Conservation (phyloP, 345 rosid species). For the Clarkia xantiana region DNA sequence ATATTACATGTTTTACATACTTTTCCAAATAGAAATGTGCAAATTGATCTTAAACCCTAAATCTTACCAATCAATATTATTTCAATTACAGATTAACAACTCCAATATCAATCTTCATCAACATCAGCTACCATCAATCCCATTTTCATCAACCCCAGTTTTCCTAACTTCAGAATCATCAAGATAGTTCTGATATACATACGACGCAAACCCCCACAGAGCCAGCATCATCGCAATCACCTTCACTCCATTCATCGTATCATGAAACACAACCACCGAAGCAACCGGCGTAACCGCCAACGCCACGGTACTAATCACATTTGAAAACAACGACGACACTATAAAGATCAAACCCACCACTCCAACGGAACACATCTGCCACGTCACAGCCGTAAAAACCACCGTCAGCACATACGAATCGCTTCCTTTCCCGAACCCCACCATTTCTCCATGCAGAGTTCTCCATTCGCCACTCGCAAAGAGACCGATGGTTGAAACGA, state of each 20-base stretch:
- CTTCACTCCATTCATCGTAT: constrained; percentile 53
- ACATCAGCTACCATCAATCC: constrained; percentile 4
- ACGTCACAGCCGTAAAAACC: constrained; percentile 38
- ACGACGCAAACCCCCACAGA: constrained; percentile 44
- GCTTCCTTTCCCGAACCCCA: constrained; percentile 24
- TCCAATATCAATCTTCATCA: constrained; percentile 8
- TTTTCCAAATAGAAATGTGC: too few species aligned
- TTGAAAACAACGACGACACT: constrained; percentile 63
- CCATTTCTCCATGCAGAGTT: constrained; percentile 41
- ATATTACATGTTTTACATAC: too few species aligned
- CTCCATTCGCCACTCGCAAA: constrained; percentile 67
- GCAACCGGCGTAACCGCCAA: constrained; percentile 49
- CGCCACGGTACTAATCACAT: constrained; percentile 51
- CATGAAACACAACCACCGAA: constrained; percentile 39
- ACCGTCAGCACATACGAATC: constrained; percentile 40
- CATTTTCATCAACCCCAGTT: constrained; percentile 7
- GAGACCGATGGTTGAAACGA: constrained; percentile 25
- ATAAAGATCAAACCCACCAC: constrained; percentile 55
- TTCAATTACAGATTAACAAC: not conserved
- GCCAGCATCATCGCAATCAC: constrained; percentile 55
- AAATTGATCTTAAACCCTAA: too few species aligned
- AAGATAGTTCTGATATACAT: constrained; percentile 42
- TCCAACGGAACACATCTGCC: constrained; percentile 64
- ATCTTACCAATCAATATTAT: too few species aligned
- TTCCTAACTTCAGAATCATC: constrained; percentile 36